Base-by-base conservation (phyloP, 1,284 basidiomycete species). In the Microbotryum intermedium region DNA sequence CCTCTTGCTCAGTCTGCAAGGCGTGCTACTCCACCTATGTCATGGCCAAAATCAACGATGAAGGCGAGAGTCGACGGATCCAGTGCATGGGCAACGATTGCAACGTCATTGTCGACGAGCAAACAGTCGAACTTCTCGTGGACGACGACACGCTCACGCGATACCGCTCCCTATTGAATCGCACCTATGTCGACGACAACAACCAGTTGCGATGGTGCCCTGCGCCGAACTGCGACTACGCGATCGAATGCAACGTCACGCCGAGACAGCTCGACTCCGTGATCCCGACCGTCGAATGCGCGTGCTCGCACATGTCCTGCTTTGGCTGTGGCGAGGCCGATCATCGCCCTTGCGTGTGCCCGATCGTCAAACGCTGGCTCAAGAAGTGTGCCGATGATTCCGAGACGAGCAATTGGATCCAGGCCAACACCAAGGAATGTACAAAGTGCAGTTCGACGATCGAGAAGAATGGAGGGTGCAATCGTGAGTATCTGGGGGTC, bases 391-490 rank as follows among this genome's bases (percentile, higher is more conserved):
- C 85, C 58, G 94, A 98, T 74, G 94, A 98, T 73, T 91, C 88
- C 68, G 95, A 98, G 79, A 98, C 94, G 21, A 90, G 92, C 45
- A 97, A 98, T 74, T 98, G 94, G 94, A 93, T 98, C 78, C 90
- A 89, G 80, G 97, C 92, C 69, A 97, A 98, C 74, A 98, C 94
- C 53, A 97, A 98, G 79, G 94, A 98, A 76, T 98, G 94, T 74
- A 82, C 85, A 50, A 86, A 90, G 73, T 98, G 94, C 76, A 84
- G 88, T 73, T 92, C 90, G 70, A 97, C 93, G 54, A 97, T 98
- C 67, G 93, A 98, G 81, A 97, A 98, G 86, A 97, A 97, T 70
- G 93, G 94, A n/a, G 93, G 94, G 6, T 97, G 94, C 89, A 94
- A 95, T 39, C 53, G 90, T 92, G 74, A 72, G 88, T 84, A 13